Conservation (phyloP, 306 rosid species). For the Rubus idaeus region DNA sequence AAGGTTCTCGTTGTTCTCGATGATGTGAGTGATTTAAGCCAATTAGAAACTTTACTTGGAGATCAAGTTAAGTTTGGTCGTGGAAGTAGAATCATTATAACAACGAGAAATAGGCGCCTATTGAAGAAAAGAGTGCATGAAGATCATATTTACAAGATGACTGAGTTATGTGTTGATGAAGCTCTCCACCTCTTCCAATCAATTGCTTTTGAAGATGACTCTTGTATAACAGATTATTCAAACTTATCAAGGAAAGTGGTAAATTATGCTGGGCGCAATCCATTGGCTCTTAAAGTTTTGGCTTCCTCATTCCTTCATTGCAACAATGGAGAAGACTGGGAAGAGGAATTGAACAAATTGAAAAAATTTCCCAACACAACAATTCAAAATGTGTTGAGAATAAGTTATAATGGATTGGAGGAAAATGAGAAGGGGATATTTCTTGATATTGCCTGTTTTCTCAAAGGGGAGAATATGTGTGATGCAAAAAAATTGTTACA, state of each 20-base stretch:
- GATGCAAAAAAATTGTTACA: constrained; percentile 19
- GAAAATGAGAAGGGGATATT: constrained; percentile 28
- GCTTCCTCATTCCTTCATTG: constrained; percentile 1
- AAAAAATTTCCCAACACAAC: background rate
- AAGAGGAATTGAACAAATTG: background rate
- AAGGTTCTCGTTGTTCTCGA: no score
- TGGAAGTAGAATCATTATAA: no score
- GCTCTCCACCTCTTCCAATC: constrained; percentile 8
- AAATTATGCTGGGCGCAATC: background rate
- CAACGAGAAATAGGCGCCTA: no score
- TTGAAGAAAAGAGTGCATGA: background rate
- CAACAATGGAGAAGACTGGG: constrained; percentile 1
- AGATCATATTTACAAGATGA: constrained; percentile 2
- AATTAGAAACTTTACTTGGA: no score
- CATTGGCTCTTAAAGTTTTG: constrained; percentile 16
- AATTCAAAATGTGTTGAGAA: constrained; percentile 3
- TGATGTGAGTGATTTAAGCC: no score
- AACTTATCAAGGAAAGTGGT: background rate
- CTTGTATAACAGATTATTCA: background rate
- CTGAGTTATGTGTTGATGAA: background rate
- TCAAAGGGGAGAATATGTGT: constrained; percentile 32
- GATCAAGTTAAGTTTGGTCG: no score
- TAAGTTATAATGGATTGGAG: constrained; percentile 22
- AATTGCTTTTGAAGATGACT: constrained; percentile 1
- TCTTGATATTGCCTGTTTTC: constrained; percentile 35